A percentile compares a stretch with the other conserved stretches of the same genome.
phyloP scores from a whole-genome alignment of 164 flowering plant species.

The Aristolochia contorta region DNA sequence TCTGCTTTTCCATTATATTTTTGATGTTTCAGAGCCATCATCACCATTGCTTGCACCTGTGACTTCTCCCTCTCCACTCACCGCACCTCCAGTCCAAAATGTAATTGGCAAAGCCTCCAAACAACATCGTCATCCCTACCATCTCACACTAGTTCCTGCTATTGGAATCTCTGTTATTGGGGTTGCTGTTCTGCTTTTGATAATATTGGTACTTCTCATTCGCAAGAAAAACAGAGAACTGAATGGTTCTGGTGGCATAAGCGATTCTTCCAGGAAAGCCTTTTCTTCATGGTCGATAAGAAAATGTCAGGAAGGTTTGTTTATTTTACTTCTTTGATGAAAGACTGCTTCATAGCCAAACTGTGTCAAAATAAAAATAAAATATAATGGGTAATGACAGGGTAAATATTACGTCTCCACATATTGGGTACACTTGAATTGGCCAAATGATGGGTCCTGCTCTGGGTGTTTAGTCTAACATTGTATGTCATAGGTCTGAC shows the following conservation, averaged over 20 bases:
- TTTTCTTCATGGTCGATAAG: slow-evolving; percentile 33
- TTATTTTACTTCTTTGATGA: background rate
- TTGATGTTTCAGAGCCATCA: slow-evolving; percentile 31
- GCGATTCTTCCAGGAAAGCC: slow-evolving; percentile 31
- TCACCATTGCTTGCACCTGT: slow-evolving; percentile 34
- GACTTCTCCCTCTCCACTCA: slow-evolving; percentile 46
- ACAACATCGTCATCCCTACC: slow-evolving; percentile 39
- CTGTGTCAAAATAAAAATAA: background rate
- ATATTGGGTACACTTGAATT: background rate
- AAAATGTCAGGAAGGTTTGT: slow-evolving; percentile 68
- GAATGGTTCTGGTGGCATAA: slow-evolving; percentile 26
- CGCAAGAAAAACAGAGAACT: slow-evolving; percentile 67
- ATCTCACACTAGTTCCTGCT: slow-evolving; percentile 47
- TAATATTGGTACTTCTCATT: slow-evolving; percentile 59
- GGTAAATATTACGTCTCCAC: too few species aligned
- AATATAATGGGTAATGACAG: too few species aligned
- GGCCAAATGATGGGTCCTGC: background rate
- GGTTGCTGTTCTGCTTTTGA: slow-evolving; percentile 45
- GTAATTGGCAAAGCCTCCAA: slow-evolving; percentile 19
- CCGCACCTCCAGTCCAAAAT: slow-evolving; percentile 45
- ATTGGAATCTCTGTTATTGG: slow-evolving; percentile 67
- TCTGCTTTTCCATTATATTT: slow-evolving; percentile 8
- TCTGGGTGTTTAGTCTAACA: background rate
- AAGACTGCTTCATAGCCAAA: background rate
- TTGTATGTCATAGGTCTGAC: background rate